phyloP scores from a whole-genome alignment of 2,329 filamentous ascomycete genomes.

The Colletotrichum sidae region DNA sequence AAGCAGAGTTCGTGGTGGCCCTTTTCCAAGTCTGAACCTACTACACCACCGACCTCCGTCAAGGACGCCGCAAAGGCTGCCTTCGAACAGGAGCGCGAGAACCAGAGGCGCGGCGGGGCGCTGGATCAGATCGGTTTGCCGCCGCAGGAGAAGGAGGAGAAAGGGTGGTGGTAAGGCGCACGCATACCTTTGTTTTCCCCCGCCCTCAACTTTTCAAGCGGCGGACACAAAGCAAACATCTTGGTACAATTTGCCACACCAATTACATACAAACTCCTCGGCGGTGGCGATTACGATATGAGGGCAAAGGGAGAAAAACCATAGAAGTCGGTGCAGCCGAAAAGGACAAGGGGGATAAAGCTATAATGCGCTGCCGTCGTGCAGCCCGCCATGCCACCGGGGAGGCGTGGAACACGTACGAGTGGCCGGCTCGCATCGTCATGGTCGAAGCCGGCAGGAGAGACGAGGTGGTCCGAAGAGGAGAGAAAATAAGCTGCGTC shows the following conservation, averaged over 20 bases:
- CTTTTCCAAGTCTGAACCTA: constrained; percentile 41
- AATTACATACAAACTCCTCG: too few relatives aligned
- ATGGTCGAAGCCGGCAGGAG: neutral
- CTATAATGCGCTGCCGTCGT: neutral
- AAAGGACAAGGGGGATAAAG: too few relatives aligned
- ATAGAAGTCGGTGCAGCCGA: too few relatives aligned
- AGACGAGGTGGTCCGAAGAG: neutral
- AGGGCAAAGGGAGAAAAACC: too few relatives aligned
- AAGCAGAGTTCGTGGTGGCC: constrained; percentile 46
- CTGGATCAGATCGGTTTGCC: constrained; percentile 61
- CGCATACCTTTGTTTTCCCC: neutral
- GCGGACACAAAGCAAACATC: too few relatives aligned
- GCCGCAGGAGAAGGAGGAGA: constrained; percentile 51
- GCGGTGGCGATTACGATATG: too few relatives aligned
- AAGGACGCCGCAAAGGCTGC: constrained; percentile 55
- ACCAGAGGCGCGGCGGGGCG: constrained; percentile 62
- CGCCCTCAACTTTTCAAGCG: too few relatives aligned
- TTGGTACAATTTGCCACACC: too few relatives aligned
- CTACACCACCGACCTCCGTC: constrained; percentile 35
- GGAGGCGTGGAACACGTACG: neutral
- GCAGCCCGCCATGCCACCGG: neutral
- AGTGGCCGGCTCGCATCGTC: neutral
- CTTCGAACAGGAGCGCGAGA: constrained; percentile 62
- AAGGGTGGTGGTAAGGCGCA: constrained; percentile 55
- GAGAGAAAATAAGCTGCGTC: constrained; percentile 24